A percentile compares a stretch with the other conserved stretches of the same genome.
Evolutionary conservation across 371 early-diverging fungal genomes (phyloP).

Genomic region (Syncephalastrum sp.): DNA sequence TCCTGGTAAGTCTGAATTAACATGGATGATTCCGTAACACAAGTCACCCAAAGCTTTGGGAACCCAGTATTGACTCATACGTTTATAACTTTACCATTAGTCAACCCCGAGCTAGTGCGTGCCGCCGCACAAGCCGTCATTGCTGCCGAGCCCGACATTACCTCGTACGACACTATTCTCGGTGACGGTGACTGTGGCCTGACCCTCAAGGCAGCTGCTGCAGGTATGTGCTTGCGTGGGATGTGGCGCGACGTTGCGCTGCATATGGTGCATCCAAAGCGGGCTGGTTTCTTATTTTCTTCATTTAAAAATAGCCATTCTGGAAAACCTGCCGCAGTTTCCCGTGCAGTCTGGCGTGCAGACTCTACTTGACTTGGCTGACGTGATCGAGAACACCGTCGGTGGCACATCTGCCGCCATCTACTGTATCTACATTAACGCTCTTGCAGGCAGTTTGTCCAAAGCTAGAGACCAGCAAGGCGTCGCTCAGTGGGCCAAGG

Average conservation of each 20-base stretch:
- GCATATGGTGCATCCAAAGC: background rate
- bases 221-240: conserved; percentile 18
- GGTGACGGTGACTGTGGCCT: conserved; percentile 88
- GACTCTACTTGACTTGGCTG: conserved; percentile 48
- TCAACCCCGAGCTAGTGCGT: conserved; percentile 27
- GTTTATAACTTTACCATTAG: too few relatives aligned
- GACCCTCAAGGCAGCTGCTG: conserved; percentile 67
- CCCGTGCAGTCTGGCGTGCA: conserved; percentile 22
- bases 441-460: conserved; percentile 52
- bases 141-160: conserved; percentile 68
- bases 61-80: too few relatives aligned
- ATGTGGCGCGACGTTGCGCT: background rate
- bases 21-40: too few relatives aligned
- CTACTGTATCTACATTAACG: conserved; percentile 76
- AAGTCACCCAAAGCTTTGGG: too few relatives aligned
- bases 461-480: background rate
- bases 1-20: too few relatives aligned
- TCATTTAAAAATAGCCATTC: conserved; percentile 25
- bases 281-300: background rate
- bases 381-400: conserved; percentile 67
- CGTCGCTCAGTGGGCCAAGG: conserved; percentile 14
- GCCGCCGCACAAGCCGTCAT: conserved; percentile 56
- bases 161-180: conserved; percentile 65
- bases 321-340: conserved; percentile 18
- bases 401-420: conserved; percentile 82